Evolutionary conservation across 441 rosid species (phyloP).

Genomic region (Pelargonium fulgidum): DNA sequence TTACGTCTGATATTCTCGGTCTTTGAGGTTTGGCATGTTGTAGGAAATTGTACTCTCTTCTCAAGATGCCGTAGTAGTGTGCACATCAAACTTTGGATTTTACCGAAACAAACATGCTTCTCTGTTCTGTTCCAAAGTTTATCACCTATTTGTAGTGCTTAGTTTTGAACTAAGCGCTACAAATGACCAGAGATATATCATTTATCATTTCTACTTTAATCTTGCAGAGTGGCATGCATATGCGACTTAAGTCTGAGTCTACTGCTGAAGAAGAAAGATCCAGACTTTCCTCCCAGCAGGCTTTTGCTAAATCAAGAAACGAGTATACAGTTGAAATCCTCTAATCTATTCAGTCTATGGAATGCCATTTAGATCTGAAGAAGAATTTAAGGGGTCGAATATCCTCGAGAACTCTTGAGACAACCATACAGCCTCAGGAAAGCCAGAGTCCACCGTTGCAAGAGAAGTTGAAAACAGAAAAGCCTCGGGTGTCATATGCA

Average conservation of each 20-base stretch:
- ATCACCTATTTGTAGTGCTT: slow-evolving; percentile 10
- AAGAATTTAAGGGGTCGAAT: slow-evolving; percentile 24
- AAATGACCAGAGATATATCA: neutral
- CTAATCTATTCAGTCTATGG: slow-evolving; percentile 33
- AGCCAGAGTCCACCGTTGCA: slow-evolving; percentile 26
- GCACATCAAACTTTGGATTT: neutral
- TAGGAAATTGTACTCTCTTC: neutral
- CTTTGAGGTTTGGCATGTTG: neutral
- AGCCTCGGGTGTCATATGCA: slow-evolving; percentile 38
- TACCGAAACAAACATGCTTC: too few relatives aligned
- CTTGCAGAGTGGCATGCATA: slow-evolving; percentile 16
- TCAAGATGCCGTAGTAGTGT: neutral
- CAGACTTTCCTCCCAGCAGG: neutral
- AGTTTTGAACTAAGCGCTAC: too few relatives aligned
- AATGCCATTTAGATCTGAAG: slow-evolving; percentile 25
- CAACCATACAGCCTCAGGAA: slow-evolving; percentile 24
- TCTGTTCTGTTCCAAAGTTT: too few relatives aligned
- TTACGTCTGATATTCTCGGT: neutral
- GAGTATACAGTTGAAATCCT: slow-evolving; percentile 12
- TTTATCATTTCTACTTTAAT: slow-evolving; percentile 16
- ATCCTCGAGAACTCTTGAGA: slow-evolving; percentile 27
- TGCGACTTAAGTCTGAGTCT: slow-evolving; percentile 14
- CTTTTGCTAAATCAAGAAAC: neutral
- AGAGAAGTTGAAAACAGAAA: slow-evolving; percentile 39
- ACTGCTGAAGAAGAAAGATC: slow-evolving; percentile 14